Evolutionary conservation across 2,329 filamentous ascomycete genomes (phyloP).

Genomic region (Aspergillus quadricinctus): DNA sequence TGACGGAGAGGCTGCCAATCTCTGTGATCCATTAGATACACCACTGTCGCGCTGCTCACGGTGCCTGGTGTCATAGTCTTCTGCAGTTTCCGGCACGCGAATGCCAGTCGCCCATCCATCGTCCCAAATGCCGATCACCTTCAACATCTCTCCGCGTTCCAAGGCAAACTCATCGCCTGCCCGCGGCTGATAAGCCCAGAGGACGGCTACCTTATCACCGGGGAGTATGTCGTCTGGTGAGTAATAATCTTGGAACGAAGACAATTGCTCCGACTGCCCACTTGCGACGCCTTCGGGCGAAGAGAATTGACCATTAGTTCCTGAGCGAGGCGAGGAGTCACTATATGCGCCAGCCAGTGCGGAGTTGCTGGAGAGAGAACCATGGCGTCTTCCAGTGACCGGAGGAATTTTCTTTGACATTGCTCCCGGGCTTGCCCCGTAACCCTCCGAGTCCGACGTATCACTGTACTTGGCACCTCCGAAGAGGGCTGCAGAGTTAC

Average conservation of each 20-base stretch:
- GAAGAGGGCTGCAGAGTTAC: slow-evolving; percentile 45
- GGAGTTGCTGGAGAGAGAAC: slow-evolving; percentile 85
- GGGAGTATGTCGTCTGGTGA: slow-evolving; percentile 94
- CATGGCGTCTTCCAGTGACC: slow-evolving; percentile 62
- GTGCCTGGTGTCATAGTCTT: slow-evolving; percentile 78
- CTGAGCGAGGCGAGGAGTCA: slow-evolving; percentile 67
- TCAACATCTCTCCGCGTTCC: slow-evolving; percentile 95
- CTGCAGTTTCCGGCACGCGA: slow-evolving; percentile 73
- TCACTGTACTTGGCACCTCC: slow-evolving; percentile 49
- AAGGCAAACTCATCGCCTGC: slow-evolving; percentile 89
- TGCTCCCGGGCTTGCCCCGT: slow-evolving; percentile 67
- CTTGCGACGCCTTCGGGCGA: slow-evolving; percentile 80
- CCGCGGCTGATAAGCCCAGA: slow-evolving; percentile 96
- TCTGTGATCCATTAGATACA: slow-evolving; percentile 73
- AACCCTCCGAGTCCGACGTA: slow-evolving; percentile 60
- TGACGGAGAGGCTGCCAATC: slow-evolving; percentile 57
- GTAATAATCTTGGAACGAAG: slow-evolving; percentile 98
- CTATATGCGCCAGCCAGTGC: slow-evolving; percentile 60
- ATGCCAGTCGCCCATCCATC: slow-evolving; percentile 97
- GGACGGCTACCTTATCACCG: slow-evolving; percentile 79
- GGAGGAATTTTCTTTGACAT: slow-evolving; percentile 49
- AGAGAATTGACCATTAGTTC: slow-evolving; percentile 68
- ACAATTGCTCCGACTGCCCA: slow-evolving; percentile 90
- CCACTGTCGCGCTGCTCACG: slow-evolving; percentile 86
- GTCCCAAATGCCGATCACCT: slow-evolving; percentile 97